Evolutionary conservation across 371 early-diverging fungal species (phyloP), one percentile per base, ranked within the genome.

Genomic region (Parasitella parasitica): DNA sequence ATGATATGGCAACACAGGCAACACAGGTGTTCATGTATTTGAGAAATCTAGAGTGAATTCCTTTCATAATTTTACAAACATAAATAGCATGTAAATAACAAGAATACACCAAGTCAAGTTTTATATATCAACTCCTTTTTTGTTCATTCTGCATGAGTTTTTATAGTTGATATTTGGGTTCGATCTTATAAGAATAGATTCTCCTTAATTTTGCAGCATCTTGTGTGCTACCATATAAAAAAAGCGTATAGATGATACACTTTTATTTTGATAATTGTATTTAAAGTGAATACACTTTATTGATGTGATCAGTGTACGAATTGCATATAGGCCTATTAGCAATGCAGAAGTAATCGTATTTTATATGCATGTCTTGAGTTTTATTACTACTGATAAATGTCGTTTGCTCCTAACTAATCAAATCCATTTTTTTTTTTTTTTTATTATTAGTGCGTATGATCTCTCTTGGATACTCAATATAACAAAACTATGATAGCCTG

Each of bases 1-100:
- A n/a, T n/a, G n/a, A n/a, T n/a, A n/a, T n/a, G n/a, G 59, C 50
- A 49, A 46, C 48, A 58, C 59, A 50, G 18, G 26, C 36, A 49
- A 49, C 27, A 49, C 16, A 49, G n/a, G n/a, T n/a, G n/a, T n/a
- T n/a, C n/a, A n/a, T n/a, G n/a, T n/a, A n/a, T n/a, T n/a, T n/a
- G n/a, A n/a, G n/a, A n/a, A n/a, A n/a, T n/a, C n/a, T n/a, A n/a
- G n/a, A n/a, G n/a, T n/a, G n/a, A n/a, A n/a, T n/a, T n/a, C n/a
- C n/a, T n/a, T n/a, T n/a, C n/a, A n/a, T n/a, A n/a, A n/a, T n/a
- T n/a, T n/a, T n/a, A n/a, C n/a, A n/a, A n/a, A n/a, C n/a, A n/a
- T n/a, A n/a, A n/a, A n/a, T n/a, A n/a, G n/a, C n/a, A n/a, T n/a
- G n/a, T n/a, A 50, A 28, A 28, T 50, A 50, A n/a, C 50, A 28